Percentiles rank a stretch among this genome's conserved stretches.
Conservation (phyloP, 495 filamentous ascomycete genomes). For the Parathielavia hyrcaniae region DNA sequence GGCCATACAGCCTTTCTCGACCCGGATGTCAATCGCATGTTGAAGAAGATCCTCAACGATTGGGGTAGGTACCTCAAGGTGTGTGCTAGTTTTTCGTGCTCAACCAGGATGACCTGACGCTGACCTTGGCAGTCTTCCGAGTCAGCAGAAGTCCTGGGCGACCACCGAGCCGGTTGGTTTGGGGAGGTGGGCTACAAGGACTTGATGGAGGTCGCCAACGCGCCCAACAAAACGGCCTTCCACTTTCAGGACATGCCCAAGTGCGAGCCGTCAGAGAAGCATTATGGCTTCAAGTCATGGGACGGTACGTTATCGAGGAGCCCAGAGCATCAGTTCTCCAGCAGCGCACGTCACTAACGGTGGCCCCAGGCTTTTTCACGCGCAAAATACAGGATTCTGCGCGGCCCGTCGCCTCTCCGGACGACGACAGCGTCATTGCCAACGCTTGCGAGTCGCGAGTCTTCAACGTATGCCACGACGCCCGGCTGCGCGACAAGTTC, state of each 20-base stretch:
- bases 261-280: conserved; percentile 43
- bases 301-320: conserved; percentile 42
- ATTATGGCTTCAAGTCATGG: conserved; percentile 65
- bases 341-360: background rate
- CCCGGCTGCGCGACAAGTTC: conserved; percentile 50
- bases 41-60: conserved; percentile 62
- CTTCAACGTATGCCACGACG: conserved; percentile 40
- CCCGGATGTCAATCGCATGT: conserved; percentile 57
- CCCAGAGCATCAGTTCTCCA: background rate
- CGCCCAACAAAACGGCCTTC: conserved; percentile 34
- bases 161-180: conserved; percentile 55
- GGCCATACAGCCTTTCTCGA: conserved; percentile 62
- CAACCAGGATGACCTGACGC: background rate
- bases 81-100: background rate
- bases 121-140: conserved; percentile 37
- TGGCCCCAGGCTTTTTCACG: conserved; percentile 59
- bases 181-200: conserved; percentile 42
- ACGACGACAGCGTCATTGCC: conserved; percentile 50
- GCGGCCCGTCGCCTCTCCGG: conserved; percentile 53
- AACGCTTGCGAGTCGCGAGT: conserved; percentile 63
- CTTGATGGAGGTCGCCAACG: conserved; percentile 46
- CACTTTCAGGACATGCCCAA: conserved; percentile 49
- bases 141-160: conserved; percentile 53
- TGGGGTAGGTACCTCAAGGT: conserved; percentile 58
- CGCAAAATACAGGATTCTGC: conserved; percentile 49